Conservation (phyloP, 306 rosid species). For the Prunus mongolica region DNA sequence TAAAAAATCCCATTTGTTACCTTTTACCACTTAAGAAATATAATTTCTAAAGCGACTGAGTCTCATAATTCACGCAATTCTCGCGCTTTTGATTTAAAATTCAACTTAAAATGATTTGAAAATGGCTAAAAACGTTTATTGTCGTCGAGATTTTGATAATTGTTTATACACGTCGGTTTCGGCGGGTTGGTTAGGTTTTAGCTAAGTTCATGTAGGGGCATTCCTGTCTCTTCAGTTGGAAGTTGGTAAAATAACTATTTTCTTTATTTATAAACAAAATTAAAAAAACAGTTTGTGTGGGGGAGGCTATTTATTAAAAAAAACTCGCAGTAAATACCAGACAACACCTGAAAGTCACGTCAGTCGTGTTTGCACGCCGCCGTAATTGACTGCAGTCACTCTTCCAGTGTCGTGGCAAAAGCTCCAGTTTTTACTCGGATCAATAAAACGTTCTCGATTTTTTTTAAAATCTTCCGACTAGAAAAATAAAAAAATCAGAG, state of each 20-base stretch:
- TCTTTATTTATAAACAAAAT: neutral
- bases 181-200: neutral
- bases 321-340: neutral
- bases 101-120: too few relatives aligned
- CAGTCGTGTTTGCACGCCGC: conserved; percentile 1
- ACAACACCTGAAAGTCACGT: neutral
- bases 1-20: too few relatives aligned
- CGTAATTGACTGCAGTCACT: neutral
- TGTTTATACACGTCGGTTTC: neutral
- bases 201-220: neutral
- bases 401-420: neutral
- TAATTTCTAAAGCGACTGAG: too few relatives aligned
- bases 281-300: neutral
- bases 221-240: neutral
- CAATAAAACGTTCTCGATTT: neutral
- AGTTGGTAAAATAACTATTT: neutral
- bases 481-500: too few relatives aligned
- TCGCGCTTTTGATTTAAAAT: too few relatives aligned
- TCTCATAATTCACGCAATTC: too few relatives aligned
- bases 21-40: too few relatives aligned
- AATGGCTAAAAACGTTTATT: too few relatives aligned
- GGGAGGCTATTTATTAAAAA: neutral
- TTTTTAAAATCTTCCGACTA: too few relatives aligned
- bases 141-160: neutral
- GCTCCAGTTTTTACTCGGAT: neutral